phyloP scores from a whole-genome alignment of 768 basidiomycete genomes.

The Hypsizygus marmoreus region DNA sequence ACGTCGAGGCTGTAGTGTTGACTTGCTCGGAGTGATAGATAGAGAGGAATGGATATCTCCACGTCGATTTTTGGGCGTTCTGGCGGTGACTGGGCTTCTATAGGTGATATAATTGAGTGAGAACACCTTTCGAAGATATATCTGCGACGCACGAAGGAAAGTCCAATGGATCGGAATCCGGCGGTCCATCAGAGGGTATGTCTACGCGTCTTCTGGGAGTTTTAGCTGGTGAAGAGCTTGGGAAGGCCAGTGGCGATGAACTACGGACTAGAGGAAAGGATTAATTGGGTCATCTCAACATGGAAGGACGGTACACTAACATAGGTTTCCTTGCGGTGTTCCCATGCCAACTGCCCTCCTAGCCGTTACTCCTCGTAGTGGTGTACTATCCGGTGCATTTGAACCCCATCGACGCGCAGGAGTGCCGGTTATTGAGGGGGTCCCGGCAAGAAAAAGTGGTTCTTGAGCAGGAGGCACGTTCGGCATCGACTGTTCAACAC shows the following conservation, averaged over 20 bases:
- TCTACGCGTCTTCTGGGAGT: conserved; percentile 40
- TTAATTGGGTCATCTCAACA: conserved; percentile 6
- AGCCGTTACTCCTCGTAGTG: conserved; percentile 47
- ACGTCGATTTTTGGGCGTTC: conserved; percentile 73
- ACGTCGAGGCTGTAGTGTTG: conserved; percentile 36
- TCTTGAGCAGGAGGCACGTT: conserved; percentile 39
- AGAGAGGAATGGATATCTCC: conserved; percentile 92
- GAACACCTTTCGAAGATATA: neutral
- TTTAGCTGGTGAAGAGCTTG: conserved; percentile 62
- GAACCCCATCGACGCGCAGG: conserved; percentile 42
- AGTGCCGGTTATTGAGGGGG: conserved; percentile 54
- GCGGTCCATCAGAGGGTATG: conserved; percentile 37
- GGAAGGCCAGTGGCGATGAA: conserved; percentile 66
- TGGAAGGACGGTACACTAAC: conserved; percentile 29
- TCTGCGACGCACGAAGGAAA: conserved; percentile 61
- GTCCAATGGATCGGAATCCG: conserved; percentile 66
- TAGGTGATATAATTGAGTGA: neutral
- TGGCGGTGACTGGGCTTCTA: conserved; percentile 53
- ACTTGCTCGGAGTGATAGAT: conserved; percentile 51
- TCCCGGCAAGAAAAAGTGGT: conserved; percentile 56
- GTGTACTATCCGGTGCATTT: conserved; percentile 45
- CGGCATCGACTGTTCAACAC: conserved; percentile 38
- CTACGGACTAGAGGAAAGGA: conserved; percentile 43
- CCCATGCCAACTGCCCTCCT: conserved; percentile 56
- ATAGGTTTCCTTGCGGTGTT: conserved; percentile 57